Conservation (phyloP, 495 filamentous ascomycete genomes). For the Hypoxylon lienhwacheense region DNA sequence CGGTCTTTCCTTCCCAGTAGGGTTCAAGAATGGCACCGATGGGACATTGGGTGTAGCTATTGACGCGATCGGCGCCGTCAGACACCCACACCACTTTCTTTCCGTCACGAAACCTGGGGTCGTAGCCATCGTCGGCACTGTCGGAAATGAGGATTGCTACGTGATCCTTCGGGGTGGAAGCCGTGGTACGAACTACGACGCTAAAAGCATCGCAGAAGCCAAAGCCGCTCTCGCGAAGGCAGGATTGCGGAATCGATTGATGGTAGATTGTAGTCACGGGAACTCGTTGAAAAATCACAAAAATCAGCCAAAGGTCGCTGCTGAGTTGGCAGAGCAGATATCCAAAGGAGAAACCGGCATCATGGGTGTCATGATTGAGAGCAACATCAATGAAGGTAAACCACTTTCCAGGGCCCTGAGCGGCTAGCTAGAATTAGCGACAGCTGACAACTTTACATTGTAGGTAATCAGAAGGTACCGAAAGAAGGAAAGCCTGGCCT, state of each 20-base stretch:
- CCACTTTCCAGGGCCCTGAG: slow-evolving; percentile 4
- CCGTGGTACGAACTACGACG: slow-evolving; percentile 91
- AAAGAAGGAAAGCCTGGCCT: slow-evolving; percentile 84
- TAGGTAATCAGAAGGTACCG: slow-evolving; percentile 89
- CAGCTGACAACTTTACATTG: slow-evolving; percentile 12
- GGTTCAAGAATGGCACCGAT: slow-evolving; percentile 99
- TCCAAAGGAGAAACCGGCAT: slow-evolving; percentile 80
- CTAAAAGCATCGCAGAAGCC: slow-evolving; percentile 74
- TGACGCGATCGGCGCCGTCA: slow-evolving; percentile 94
- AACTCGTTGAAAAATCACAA: slow-evolving; percentile 96
- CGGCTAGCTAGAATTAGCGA: not conserved
- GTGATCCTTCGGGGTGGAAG: slow-evolving; percentile 95
- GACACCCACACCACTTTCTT: slow-evolving; percentile 94
- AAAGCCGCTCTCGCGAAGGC: slow-evolving; percentile 69
- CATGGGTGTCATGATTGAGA: slow-evolving; percentile 99
- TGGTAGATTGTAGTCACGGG: slow-evolving; percentile 98
- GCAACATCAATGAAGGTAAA: slow-evolving; percentile 88
- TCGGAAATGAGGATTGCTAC: slow-evolving; percentile 97
- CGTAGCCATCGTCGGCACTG: slow-evolving; percentile 92
- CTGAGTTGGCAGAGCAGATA: slow-evolving; percentile 79
- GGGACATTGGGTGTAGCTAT: slow-evolving; percentile 87
- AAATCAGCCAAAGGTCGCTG: slow-evolving; percentile 96
- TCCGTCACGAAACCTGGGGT: slow-evolving; percentile 97
- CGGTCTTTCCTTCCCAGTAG: slow-evolving; percentile 93
- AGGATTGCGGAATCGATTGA: slow-evolving; percentile 72